Evolutionary conservation across 1,139 yeast genomes (phyloP), one percentile per base, ranked within the genome.

Genomic region (Blastobotrys malaysiensis): DNA sequence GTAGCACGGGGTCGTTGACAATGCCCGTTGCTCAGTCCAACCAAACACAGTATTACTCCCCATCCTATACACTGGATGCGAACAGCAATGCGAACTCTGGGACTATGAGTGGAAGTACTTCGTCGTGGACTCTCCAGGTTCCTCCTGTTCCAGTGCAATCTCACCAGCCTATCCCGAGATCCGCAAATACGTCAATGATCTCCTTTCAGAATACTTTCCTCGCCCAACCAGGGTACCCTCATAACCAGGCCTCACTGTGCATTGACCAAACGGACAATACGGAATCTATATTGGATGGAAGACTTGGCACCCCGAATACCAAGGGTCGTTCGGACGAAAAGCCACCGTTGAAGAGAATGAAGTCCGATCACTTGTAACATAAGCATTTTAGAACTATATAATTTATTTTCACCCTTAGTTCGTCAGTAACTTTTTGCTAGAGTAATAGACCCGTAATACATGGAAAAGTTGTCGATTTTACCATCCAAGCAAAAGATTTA

Each of bases 261-360:
- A 11, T 20, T 3, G 21, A 26, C 5, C 48, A 26, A 24, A 39
- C 31, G 5, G 39, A 31, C 14, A 31, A 13, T 13, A n/a, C 39
- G 7, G 39, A 31, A 16, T n/a, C 39, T 3, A 13, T 31, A n/a
- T n/a, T 31, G 7, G n/a, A 31, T 7, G 16, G 13, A 3, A 14
- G 16, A 7, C 3, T 13, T 16, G 39, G 11, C 16, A 13, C 39
- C 16, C 3, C 39, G 16, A 11, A 16, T 11, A 13, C 14, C 16
- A 31, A 31, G 39, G 16, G 16, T 11, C 39, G 16, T 11, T 31
- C 39, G 11, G 51, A 44, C 26, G 31, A 44, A 5, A 47, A 50
- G 43, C 54, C 54, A 2, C 50, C 50, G 16, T 27, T 51, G 43
- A 54, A 54, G 47, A 52, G 56, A 22, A 49, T 51, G 50, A 51